A percentile compares a stretch with the other conserved stretches of the same genome.
Conservation (phyloP, 1,139 yeast genomes). For the Arxiozyma telluris region DNA sequence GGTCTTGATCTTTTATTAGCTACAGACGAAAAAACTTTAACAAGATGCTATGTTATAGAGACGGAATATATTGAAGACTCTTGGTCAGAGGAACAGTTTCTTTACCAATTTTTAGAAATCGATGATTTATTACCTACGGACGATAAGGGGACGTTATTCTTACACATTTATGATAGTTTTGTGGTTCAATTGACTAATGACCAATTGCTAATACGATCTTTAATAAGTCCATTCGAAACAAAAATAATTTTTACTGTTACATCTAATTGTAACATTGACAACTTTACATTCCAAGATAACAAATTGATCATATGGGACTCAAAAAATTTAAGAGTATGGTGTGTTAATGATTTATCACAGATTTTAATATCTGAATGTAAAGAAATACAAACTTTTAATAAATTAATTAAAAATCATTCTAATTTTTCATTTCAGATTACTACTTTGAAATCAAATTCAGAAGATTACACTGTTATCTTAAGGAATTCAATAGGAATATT, state of each 20-base stretch:
- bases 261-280: not conserved
- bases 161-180: not conserved
- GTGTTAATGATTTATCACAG: not conserved
- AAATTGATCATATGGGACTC: slow-evolving; percentile 1
- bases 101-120: not conserved
- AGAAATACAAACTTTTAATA: not conserved
- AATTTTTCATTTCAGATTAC: not conserved
- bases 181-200: not conserved
- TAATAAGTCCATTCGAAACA: not conserved
- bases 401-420: not conserved
- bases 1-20: slow-evolving; percentile 1
- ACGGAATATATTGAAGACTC: not conserved
- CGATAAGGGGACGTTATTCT: not conserved
- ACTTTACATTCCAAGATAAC: not conserved
- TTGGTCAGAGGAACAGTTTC: not conserved
- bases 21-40: not conserved
- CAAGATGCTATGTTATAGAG: slow-evolving; percentile 3
- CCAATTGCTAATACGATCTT: not conserved
- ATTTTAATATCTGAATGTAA: not conserved
- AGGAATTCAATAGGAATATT: not conserved
- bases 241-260: not conserved
- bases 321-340: not conserved
- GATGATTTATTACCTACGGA: not conserved
- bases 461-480: not conserved
- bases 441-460: not conserved